These are phyloP conservation scores for Clarireedia paspali DNA, from an alignment of 2,329 filamentous ascomycete genomes.

Conservation along the genomic window DNA sequence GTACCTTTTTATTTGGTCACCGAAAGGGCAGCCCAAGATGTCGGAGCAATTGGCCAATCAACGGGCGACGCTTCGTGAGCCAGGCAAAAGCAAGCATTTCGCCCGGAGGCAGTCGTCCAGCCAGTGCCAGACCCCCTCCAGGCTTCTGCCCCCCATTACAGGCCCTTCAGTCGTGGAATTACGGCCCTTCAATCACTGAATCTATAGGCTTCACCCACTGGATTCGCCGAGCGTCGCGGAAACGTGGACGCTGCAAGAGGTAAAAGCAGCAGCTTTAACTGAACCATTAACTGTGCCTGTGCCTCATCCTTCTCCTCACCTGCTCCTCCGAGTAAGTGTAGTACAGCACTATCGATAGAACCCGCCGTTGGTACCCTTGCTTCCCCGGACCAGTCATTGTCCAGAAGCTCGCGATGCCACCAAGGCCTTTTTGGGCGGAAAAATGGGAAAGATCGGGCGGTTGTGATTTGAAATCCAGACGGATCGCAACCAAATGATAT, in stretches of 20 bases:
- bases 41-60: neutral
- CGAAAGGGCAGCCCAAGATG: neutral
- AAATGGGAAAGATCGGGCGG: neutral
- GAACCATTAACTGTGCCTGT: neutral
- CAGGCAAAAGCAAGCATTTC: neutral
- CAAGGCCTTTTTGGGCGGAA: neutral
- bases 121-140: neutral
- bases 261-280: slow-evolving; percentile 1
- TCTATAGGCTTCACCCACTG: neutral
- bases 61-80: too few species aligned
- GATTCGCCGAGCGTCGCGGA: neutral
- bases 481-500: neutral
- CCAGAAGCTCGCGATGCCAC: neutral
- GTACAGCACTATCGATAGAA: neutral
- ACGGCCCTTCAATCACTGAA: neutral
- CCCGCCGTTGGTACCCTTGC: neutral
- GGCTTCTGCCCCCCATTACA: neutral
- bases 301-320: neutral
- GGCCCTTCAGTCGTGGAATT: neutral
- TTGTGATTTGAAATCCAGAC: neutral
- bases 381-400: slow-evolving; percentile 7
- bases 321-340: too few species aligned
- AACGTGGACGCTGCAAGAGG: neutral
- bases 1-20: neutral
- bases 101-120: neutral